Conservation (phyloP, 2,329 filamentous ascomycete genomes). For the Didymella exigua region DNA sequence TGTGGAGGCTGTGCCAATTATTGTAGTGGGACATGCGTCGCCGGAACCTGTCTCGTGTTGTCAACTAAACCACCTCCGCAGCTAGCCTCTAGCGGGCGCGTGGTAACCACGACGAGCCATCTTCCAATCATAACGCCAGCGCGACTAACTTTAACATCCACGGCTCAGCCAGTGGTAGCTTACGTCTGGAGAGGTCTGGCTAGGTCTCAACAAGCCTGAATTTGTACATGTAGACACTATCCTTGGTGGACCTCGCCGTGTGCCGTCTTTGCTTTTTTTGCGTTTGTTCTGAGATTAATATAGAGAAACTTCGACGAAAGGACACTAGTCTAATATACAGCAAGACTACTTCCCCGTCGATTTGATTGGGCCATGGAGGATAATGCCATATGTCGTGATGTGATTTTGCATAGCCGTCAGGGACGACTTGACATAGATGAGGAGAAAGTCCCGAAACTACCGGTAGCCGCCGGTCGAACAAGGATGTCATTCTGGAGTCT, state of each 20-base stretch:
- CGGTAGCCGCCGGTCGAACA: not conserved
- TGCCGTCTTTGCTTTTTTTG: not conserved
- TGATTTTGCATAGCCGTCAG: not conserved
- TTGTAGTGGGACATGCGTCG: conserved; percentile 1
- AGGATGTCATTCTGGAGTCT: not conserved
- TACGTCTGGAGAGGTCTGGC: conserved; percentile 6
- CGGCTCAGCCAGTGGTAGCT: not conserved
- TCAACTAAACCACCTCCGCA: not conserved
- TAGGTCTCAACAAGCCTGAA: not conserved
- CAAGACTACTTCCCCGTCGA: not conserved
- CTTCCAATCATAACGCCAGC: not conserved
- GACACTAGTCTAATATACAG: not conserved
- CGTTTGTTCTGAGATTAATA: not conserved
- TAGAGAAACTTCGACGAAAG: not conserved
- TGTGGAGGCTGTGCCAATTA: conserved; percentile 8
- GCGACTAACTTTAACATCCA: not conserved
- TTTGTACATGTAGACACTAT: not conserved
- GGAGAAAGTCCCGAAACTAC: not conserved
- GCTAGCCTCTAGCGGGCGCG: not conserved
- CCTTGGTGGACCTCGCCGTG: not conserved
- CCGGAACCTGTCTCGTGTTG: not conserved
- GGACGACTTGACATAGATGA: not conserved
- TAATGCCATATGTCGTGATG: not conserved
- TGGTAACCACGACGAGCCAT: not conserved
- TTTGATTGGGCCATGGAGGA: not conserved